Evolutionary conservation across 148 eudicot genomes (phyloP).

Genomic region (Rhododendron vialii): DNA sequence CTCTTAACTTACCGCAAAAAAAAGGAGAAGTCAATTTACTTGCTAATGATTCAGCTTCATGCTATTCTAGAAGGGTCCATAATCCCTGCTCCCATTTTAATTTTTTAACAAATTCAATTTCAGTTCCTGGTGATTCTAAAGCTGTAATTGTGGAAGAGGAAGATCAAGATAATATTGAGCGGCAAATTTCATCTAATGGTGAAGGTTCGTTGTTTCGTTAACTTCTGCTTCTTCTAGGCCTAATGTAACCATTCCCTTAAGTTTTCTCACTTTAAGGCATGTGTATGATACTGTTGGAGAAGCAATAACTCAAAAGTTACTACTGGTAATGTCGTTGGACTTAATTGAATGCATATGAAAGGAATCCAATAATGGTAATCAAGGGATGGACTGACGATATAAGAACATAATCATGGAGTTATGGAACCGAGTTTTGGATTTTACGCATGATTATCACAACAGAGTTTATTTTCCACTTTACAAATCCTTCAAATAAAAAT

Average conservation of each 20-base stretch:
- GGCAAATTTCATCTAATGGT: background rate
- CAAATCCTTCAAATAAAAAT: background rate
- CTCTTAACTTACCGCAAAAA: background rate
- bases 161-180: background rate
- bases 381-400: background rate
- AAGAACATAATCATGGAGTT: background rate
- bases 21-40: background rate
- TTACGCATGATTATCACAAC: background rate
- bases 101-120: background rate
- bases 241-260: background rate
- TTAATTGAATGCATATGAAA: background rate
- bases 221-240: background rate
- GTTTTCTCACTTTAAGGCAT: background rate
- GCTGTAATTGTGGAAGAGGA: background rate
- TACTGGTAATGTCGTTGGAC: background rate
- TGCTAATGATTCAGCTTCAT: background rate
- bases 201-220: background rate
- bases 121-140: constrained; percentile 2
- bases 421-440: background rate
- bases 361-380: background rate
- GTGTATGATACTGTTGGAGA: background rate
- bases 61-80: background rate
- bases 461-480: background rate
- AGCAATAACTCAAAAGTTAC: background rate
- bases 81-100: background rate